Conservation (phyloP, 2,329 filamentous ascomycete genomes). For the Eutypa lata region DNA sequence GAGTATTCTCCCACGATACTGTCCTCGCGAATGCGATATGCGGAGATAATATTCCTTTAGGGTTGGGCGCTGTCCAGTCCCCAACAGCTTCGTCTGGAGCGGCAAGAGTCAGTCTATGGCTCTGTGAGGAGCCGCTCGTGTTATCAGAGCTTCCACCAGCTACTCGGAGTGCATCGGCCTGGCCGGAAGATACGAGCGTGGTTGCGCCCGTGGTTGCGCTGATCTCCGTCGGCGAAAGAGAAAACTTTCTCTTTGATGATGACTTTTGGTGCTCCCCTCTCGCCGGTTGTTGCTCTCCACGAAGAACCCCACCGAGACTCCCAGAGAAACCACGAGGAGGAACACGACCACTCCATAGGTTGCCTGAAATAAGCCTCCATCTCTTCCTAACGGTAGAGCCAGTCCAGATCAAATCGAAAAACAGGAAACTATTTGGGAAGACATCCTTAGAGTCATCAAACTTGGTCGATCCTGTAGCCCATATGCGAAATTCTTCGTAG, state of each 20-base stretch:
- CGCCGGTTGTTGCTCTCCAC: conserved; percentile 11
- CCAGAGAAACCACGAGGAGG: conserved; percentile 22
- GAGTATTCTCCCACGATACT: conserved; percentile 41
- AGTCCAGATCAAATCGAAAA: conserved; percentile 33
- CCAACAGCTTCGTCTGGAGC: conserved; percentile 31
- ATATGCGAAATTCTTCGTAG: conserved; percentile 36
- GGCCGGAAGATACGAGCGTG: not conserved
- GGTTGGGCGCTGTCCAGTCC: conserved; percentile 31
- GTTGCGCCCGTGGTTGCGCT: not conserved
- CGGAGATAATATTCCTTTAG: conserved; percentile 26
- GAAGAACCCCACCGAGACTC: conserved; percentile 12
- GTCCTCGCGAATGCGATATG: conserved; percentile 28
- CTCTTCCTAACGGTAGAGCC: conserved; percentile 34
- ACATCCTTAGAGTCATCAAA: conserved; percentile 43
- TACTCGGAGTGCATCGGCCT: not conserved
- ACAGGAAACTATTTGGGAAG: conserved; percentile 39
- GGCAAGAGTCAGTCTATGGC: conserved; percentile 24
- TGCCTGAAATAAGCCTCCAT: conserved; percentile 40
- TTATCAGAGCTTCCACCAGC: conserved; percentile 23
- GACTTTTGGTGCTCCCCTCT: not conserved
- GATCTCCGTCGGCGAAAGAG: not conserved
- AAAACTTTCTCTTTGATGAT: not conserved
- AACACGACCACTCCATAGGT: conserved; percentile 28
- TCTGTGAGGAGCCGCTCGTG: conserved; percentile 23
- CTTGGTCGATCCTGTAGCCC: conserved; percentile 38